Evolutionary conservation across 1,139 yeast species (phyloP), one percentile per base, ranked within the genome.

Genomic region (Debaryomyces singareniensis): DNA sequence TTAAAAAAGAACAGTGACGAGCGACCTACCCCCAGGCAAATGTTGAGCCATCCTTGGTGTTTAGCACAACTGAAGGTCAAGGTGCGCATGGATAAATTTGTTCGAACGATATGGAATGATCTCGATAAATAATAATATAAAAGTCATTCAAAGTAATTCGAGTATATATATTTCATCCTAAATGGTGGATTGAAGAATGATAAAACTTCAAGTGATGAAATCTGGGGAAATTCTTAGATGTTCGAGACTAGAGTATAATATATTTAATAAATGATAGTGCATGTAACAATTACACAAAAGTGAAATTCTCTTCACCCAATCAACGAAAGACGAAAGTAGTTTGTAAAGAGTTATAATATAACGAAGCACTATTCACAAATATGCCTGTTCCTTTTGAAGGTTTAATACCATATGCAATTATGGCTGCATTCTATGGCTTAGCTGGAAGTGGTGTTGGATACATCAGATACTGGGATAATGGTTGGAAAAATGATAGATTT

Each of bases 1-100:
- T 60, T 91, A 34, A 85, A 75, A 43, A 89, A 87, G 47, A 85
- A 86, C 37, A 77, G 86, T 20, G 69, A 66, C 23, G 79, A 78
- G 40, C 65, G 98, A 35, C 96, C 97, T 5, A 77, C 89, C 34
- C 98, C 98, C 9, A 68, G 93, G 42, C 96, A 89, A 50, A 83
- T 91, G 91, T 66, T 91, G 32, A 70, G 66, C 32, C 96, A 89
- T 59, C 96, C 96, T 2, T 89, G 97, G 97, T 67, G 86, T 34
- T 58, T 72, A 13, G 85, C 86, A 4, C 95, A 84, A 54, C 71
- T 71, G 54, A 68, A 64, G 38, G 73, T 78, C 47, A 66, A 60
- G 29, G 95, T 89, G 10, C 75, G 78, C 43, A 91, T 91, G 97
- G 95, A 78, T 43, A 79, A 76, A 53, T 84, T 91, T 56, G 86